These are phyloP conservation scores for Apiospora saccharicola DNA, from an alignment of 2,329 filamentous ascomycete species.

Conservation along the genomic window DNA sequence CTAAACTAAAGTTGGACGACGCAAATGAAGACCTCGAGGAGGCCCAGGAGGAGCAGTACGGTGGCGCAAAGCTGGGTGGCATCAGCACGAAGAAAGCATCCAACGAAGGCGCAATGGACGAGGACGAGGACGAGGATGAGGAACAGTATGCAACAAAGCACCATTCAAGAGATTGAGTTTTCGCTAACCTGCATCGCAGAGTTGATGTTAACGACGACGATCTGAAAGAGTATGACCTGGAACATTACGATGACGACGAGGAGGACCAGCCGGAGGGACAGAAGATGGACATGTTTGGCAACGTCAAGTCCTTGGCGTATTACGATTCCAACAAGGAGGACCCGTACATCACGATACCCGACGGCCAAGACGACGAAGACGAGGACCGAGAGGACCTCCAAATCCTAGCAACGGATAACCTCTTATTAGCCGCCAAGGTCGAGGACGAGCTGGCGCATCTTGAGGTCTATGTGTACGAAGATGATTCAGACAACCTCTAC, in stretches of 20 bases:
- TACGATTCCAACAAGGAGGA: conserved; percentile 95
- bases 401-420: conserved; percentile 89
- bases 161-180: neutral
- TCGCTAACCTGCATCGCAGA: conserved; percentile 40
- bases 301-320: conserved; percentile 91
- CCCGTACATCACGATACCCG: conserved; percentile 91
- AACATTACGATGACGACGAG: conserved; percentile 91
- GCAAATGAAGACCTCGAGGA: conserved; percentile 85
- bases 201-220: conserved; percentile 76
- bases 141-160: conserved; percentile 21
- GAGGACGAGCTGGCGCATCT: conserved; percentile 97
- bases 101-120: conserved; percentile 33
- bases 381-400: conserved; percentile 94
- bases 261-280: conserved; percentile 70
- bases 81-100: conserved; percentile 29
- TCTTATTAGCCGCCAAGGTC: conserved; percentile 89
- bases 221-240: conserved; percentile 93
- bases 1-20: conserved; percentile 85
- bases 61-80: conserved; percentile 31
- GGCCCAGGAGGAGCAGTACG: conserved; percentile 60
- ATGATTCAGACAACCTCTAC: conserved; percentile 93
- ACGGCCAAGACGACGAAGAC: conserved; percentile 74
- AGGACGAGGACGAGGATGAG: too few species aligned
- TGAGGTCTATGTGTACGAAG: conserved; percentile 97
- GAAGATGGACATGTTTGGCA: conserved; percentile 91